Evolutionary conservation across 2,329 filamentous ascomycete genomes (phyloP), one percentile per base, ranked within the genome.

Genomic region (Aureobasidium sp.): DNA sequence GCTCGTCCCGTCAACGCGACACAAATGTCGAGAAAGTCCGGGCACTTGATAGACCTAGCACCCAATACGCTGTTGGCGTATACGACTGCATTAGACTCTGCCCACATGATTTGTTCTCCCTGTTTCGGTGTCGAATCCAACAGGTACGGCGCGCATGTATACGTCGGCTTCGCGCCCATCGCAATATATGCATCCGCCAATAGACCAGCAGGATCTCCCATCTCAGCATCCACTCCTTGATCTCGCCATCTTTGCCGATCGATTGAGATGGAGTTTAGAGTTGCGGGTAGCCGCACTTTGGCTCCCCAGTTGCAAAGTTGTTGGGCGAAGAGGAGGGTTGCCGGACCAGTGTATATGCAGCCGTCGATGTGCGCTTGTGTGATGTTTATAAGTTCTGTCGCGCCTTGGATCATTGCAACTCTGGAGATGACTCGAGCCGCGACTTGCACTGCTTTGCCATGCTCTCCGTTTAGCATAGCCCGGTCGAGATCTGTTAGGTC

Each of bases 11-110:
- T 74, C 40, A 75, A 51, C 0, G 71, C 72, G 30, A 74, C 71
- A 35, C 63, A 68, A 5, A 74, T 64, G 27, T 75, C 73, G 2
- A 75, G 62, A 30, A 70, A 71, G 47, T 75, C 72, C 0, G 73
- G 73, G 53, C 73, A 74, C 53, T 75, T 75, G 52, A 68, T 65
- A 1, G 73, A 75, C 17, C 65, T 64, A 0, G 73, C 71, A 0
- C 71, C 72, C 0, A 75, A 64, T 0, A 75, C 69, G 51, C 71
- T 75, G 37, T 76, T 75, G 1, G 72, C 71, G 53, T 66, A 75
- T 0, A 74, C 68, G 0, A 75, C 73, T 0, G 71, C 73, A 55
- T 75, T 75, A 0, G 71, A 74, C 56, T 74, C 72, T 1, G 68
- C 70, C 70, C 72, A 75, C 0, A 63, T 70, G 2, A 75, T 62